Base-by-base conservation (phyloP, 2,329 filamentous ascomycete species). In the Trichoderma atroviride region DNA sequence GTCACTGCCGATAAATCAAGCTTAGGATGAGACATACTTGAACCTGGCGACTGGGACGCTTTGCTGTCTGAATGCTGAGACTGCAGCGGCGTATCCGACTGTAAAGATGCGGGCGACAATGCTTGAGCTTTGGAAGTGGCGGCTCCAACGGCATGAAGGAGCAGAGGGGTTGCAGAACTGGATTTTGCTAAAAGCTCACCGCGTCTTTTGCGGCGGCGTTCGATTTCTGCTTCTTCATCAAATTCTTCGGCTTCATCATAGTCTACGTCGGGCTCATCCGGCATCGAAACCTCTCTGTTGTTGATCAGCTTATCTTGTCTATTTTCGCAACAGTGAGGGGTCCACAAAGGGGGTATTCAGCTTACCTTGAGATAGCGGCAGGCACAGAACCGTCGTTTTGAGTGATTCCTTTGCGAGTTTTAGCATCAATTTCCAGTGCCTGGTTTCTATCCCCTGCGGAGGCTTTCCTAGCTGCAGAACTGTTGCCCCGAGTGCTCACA, bases 121-220 rank as follows among this genome's bases (percentile, higher is more conserved):
- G 56, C 75, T 82, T 71, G 85, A 81, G 73, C 73, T 72, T 87
- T 89, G 72, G 86, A 88, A 60, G 86, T 83, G 70, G 87, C 85
- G 58, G 86, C 85, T 72, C 90, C 88, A 50, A 95, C 83, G 70
- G 91, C 91, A 80, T 94, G 90, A 72, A 95, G 88, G 71, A 92
- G 86, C 75, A 95, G 84, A 63, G 92, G 91, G 61, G 90, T 90
- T 63, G 89, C 87, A 75, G 91, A 89, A 73, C 89, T 89, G 75
- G 93, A 91, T 82, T 94, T 96, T 78, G 92, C 91, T 77, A 93
- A 88, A 72, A 97, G 91, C 72, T 93, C 92, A 81, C 96, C 92
- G 73, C 94, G 90, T 70, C 92, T 89, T 77, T 91, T 93, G 33
- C 94, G 91, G 68, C 94, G 91, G 75, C 93, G 90, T 79, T 96